Evolutionary conservation across 2,329 filamentous ascomycete genomes (phyloP).

Genomic region (Microdochium bolleyi): DNA sequence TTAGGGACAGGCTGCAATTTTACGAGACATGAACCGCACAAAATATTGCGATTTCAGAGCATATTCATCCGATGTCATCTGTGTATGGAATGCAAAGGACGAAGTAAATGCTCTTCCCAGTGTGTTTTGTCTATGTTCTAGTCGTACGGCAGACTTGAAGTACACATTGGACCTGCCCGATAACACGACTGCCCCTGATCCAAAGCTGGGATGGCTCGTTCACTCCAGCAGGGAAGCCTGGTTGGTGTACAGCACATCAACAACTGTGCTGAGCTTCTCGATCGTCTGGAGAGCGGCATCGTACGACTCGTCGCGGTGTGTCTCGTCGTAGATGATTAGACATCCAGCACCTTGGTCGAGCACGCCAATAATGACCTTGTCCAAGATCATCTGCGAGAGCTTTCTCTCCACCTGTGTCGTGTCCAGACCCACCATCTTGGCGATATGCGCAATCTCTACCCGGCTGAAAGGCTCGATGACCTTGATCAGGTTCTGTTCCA

Average conservation of each 20-base stretch:
- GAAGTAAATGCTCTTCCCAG: too few species aligned
- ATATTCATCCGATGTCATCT: too few species aligned
- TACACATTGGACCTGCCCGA: too few species aligned
- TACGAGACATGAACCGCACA: neutral
- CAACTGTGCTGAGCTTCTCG: conserved; percentile 93
- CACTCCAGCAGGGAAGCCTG: conserved; percentile 94
- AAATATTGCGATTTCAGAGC: too few species aligned
- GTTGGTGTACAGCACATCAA: conserved; percentile 96
- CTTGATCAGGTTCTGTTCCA: conserved; percentile 99
- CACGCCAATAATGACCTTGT: conserved; percentile 97
- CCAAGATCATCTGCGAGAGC: conserved; percentile 97
- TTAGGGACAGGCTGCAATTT: neutral
- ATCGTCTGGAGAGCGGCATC: conserved; percentile 92
- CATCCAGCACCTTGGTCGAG: conserved; percentile 96
- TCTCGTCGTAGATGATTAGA: conserved; percentile 94
- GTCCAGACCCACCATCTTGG: conserved; percentile 94
- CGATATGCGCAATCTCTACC: conserved; percentile 94
- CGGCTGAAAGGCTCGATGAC: conserved; percentile 98
- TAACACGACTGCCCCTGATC: neutral
- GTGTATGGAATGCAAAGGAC: too few species aligned
- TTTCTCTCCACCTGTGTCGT: conserved; percentile 96
- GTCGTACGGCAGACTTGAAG: too few species aligned
- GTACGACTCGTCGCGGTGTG: conserved; percentile 85
- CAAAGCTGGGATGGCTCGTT: conserved; percentile 2
- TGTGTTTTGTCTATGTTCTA: too few species aligned